These are phyloP conservation scores for Xylariaceae sp. DNA, from an alignment of 2,329 filamentous ascomycete species.

Conservation along the genomic window DNA sequence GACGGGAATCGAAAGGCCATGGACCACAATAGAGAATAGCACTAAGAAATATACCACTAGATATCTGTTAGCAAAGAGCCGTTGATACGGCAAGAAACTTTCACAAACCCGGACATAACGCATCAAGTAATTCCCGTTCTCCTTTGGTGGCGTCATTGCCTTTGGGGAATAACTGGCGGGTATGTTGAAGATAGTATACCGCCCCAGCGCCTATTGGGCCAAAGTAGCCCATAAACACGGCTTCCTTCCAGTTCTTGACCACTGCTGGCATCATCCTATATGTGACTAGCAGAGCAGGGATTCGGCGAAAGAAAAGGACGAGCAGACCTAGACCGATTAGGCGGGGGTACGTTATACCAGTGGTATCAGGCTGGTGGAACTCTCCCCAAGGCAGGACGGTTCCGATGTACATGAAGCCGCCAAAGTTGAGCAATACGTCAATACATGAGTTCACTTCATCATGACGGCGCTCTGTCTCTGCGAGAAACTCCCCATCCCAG, in stretches of 20 bases:
- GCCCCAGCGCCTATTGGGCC: conserved; percentile 78
- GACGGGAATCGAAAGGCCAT: conserved; percentile 51
- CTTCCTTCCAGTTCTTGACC: conserved; percentile 58
- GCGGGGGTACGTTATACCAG: conserved; percentile 54
- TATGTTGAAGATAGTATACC: conserved; percentile 69
- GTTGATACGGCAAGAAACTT: no score
- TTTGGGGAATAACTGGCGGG: conserved; percentile 44
- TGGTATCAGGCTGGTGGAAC: conserved; percentile 55
- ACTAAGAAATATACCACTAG: conserved; percentile 46
- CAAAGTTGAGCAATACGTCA: conserved; percentile 62
- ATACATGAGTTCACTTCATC: conserved; percentile 64
- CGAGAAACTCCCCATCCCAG: conserved; percentile 64
- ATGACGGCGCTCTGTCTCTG: conserved; percentile 57
- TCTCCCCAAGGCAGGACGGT: conserved; percentile 57
- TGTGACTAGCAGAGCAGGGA: conserved; percentile 55
- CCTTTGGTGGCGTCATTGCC: conserved; percentile 15
- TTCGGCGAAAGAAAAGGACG: conserved; percentile 57
- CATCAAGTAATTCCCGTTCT: conserved; percentile 40
- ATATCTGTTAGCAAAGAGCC: neutral
- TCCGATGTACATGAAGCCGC: conserved; percentile 63
- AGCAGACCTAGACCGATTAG: conserved; percentile 56
- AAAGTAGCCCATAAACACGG: conserved; percentile 68
- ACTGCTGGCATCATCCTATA: conserved; percentile 59
- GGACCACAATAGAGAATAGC: conserved; percentile 47
- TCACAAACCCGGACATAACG: conserved; percentile 38